Evolutionary conservation across 2,329 filamentous ascomycete species (phyloP), one percentile per base, ranked within the genome.

Genomic region (Xylaria sp.): DNA sequence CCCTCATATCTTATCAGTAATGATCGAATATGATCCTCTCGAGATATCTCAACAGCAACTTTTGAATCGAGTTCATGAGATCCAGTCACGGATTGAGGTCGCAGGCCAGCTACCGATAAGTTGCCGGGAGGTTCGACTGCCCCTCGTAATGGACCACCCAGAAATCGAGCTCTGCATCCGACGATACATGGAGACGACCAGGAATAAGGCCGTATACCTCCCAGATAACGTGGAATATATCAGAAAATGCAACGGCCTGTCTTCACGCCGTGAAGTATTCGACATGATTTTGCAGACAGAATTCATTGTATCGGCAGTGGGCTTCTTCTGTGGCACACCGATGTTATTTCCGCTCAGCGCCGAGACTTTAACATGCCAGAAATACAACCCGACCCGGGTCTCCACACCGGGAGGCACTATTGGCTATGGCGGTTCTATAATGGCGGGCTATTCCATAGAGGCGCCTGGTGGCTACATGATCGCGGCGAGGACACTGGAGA

Each of bases 121-220:
- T 0, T 80, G 78, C 0, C 78, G 81, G 2, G 73, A 69, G 0
- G 71, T 83, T 3, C 71, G 73, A 13, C 75, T 84, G 2, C 82
- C 82, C 0, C 74, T 84, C 39, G 79, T 79, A 8, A 81, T 83
- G 64, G 75, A 83, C 50, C 81, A 83, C 65, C 73, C 71, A 18
- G 76, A 79, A n/a, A 79, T 77, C 65, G 75, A 82, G 23, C 84
- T 86, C 41, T 88, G 89, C 0, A 84, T 89, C 0, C 80, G 87
- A 55, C 83, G 89, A 3, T 91, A 91, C 77, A 86, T 86, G 75
- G 86, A 86, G 28, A 90, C 88, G 0, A 88, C 90, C 70, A 84
- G 89, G 7, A 83, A 86, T 1, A 84, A 88, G 58, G 89, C 89
- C 0, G 84, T 87, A 0, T 91, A 89, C 74, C 81, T 91, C 0